Base-by-base conservation (phyloP, 805 yeast genomes). In the Suhomyces tanzawaensis region DNA sequence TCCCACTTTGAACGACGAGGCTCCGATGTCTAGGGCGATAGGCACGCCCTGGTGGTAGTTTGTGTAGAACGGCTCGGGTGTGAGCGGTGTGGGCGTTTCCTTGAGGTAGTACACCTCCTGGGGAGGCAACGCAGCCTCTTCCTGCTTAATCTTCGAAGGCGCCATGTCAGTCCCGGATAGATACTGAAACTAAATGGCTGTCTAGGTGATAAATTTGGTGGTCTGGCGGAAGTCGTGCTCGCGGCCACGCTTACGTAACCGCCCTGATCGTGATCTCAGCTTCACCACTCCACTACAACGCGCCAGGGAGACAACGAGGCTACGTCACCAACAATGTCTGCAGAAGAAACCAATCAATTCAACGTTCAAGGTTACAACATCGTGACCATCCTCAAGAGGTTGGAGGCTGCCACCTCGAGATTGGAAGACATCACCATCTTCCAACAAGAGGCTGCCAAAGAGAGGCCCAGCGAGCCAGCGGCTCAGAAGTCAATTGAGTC, bases 391-490 rank as follows among this genome's bases (percentile, higher is more conserved):
- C 65, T 68, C 41, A 69, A 57, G 53, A 75, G 95, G 48, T 76
- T 89, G 51, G 97, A 89, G 61, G 91, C 95, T 12, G 96, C 96
- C 24, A 87, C 97, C 7, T 82, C 95, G 4, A 79, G 97, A 34
- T 77, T 89, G 49, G 97, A 89, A 55, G 96, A 89, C 59, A 80
- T 89, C 32, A 86, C 95, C 21, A 74, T 84, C 37, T 81, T 74
- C 58, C 95, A 87, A 56, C 86, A 82, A 50, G 79, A 77, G 26
- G 70, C 76, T 33, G 53, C 68, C 36, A 66, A 64, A 26, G 34
- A 34, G 25, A 36, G 15, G 32, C 16, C 16, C 12, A 23, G 15
- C 8, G 29, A 19, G 15, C 16, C 28, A 12, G 15, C 13, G 18
- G n/a, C 17, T n/a, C 22, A 15, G 34, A 14, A 29, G 24, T n/a